Conservation (phyloP, 345 rosid genomes). For the Eucalyptus fibrosa region DNA sequence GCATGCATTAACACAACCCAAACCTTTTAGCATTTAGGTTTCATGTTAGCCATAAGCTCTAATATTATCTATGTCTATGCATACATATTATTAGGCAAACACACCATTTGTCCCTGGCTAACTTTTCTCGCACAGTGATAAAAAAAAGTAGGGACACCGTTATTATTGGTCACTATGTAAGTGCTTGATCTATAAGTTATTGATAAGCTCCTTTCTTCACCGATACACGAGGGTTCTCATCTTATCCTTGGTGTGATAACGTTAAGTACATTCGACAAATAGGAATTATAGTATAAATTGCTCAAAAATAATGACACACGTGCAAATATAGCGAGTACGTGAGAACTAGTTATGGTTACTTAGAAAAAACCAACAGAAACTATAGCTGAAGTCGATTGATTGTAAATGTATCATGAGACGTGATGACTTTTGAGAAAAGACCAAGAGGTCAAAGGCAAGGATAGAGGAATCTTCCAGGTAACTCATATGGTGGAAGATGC, state of each 20-base stretch:
- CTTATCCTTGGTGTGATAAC: neutral
- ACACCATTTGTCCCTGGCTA: neutral
- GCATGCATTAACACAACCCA: neutral
- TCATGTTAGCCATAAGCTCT: neutral
- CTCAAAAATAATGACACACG: neutral
- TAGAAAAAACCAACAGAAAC: neutral
- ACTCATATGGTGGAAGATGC: neutral
- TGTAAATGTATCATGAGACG: neutral
- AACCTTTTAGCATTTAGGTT: neutral
- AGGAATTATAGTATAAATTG: neutral
- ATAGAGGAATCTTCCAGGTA: neutral
- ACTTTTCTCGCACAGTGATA: neutral
- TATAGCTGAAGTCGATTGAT: neutral
- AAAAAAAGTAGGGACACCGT: neutral
- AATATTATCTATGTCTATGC: neutral
- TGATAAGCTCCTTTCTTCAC: neutral
- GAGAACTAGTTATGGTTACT: neutral
- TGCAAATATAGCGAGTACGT: neutral
- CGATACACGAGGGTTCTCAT: neutral
- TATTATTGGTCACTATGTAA: neutral
- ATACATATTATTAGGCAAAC: neutral
- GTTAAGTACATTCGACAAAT: neutral
- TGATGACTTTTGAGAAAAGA: neutral
- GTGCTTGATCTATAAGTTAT: neutral
- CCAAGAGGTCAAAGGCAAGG: neutral